These are phyloP conservation scores for Trichoderma sp. DNA, from an alignment of 2,329 filamentous ascomycete species.

Conservation along the genomic window DNA sequence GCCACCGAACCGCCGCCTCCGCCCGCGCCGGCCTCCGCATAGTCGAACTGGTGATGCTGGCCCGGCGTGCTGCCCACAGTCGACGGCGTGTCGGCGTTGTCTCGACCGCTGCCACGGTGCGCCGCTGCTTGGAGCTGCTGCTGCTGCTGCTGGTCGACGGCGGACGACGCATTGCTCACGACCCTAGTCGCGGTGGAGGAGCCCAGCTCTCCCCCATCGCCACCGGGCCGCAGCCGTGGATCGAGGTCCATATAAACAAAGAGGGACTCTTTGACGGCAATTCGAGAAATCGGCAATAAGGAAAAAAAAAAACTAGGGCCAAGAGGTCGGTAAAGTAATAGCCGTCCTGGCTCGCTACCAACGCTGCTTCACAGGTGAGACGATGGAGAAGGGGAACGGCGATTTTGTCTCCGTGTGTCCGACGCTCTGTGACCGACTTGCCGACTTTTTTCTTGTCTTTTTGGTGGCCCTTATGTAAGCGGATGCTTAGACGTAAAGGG, in stretches of 20 bases:
- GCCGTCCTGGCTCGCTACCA: not conserved
- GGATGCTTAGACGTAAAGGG: not conserved
- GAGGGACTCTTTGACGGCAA: conserved; percentile 25
- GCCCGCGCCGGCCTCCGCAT: not conserved
- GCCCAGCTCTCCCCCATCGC: conserved; percentile 33
- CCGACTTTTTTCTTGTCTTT: conserved; percentile 2
- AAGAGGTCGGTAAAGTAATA: not conserved
- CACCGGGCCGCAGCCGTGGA: conserved; percentile 37
- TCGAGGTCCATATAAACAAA: conserved; percentile 40
- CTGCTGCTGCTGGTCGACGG: conserved; percentile 29
- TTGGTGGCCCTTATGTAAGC: conserved; percentile 15
- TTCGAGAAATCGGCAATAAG: not conserved
- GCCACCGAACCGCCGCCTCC: conserved; percentile 30
- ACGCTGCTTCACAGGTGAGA: not conserved
- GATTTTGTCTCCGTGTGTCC: conserved; percentile 40
- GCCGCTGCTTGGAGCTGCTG: conserved; percentile 23
- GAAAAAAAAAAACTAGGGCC: not conserved
- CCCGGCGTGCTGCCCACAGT: conserved; percentile 22
- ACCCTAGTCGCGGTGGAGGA: conserved; percentile 22
- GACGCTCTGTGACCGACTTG: conserved; percentile 31
- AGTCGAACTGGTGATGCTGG: conserved; percentile 1
- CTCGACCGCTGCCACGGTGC: conserved; percentile 31
- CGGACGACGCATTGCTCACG: conserved; percentile 30
- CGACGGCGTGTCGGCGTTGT: conserved; percentile 34
- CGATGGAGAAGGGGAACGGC: conserved; percentile 35